Evolutionary conservation across 148 eudicot genomes (phyloP).

Genomic region (Pouteria glomerata): DNA sequence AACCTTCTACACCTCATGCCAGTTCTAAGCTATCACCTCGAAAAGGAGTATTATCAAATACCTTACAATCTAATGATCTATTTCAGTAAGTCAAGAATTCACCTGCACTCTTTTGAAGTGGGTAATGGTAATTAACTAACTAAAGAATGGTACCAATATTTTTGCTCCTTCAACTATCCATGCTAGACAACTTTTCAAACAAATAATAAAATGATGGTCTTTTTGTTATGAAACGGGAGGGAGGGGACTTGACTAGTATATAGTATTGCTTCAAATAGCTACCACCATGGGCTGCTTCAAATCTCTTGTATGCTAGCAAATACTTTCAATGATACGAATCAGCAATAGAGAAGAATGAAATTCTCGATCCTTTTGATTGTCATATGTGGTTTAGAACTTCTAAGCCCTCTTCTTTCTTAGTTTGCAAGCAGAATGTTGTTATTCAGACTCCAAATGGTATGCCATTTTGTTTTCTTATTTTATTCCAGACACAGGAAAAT

Average conservation of each 20-base stretch:
- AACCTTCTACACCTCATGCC: conserved; percentile 16
- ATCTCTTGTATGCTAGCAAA: neutral
- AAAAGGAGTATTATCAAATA: conserved; percentile 12
- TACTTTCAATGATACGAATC: neutral
- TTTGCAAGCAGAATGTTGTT: neutral
- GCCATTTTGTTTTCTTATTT: neutral
- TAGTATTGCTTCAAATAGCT: neutral
- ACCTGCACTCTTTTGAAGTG: conserved; percentile 2
- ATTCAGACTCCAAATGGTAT: neutral
- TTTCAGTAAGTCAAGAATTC: conserved; percentile 7
- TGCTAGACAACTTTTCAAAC: neutral
- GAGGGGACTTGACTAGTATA: neutral
- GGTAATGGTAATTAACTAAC: neutral
- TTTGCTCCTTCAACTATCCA: neutral
- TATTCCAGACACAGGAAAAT: neutral
- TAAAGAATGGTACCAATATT: neutral
- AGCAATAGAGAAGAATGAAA: neutral
- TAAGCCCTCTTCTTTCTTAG: neutral
- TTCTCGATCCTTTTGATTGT: neutral
- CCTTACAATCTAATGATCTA: neutral
- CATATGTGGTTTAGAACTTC: neutral
- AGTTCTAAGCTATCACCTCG: conserved; percentile 11
- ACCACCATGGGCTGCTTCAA: neutral
- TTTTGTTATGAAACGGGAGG: neutral
- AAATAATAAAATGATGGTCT: neutral